Evolutionary conservation across 805 yeast species (phyloP).

Genomic region (Saccharomycopsis capsularis): DNA sequence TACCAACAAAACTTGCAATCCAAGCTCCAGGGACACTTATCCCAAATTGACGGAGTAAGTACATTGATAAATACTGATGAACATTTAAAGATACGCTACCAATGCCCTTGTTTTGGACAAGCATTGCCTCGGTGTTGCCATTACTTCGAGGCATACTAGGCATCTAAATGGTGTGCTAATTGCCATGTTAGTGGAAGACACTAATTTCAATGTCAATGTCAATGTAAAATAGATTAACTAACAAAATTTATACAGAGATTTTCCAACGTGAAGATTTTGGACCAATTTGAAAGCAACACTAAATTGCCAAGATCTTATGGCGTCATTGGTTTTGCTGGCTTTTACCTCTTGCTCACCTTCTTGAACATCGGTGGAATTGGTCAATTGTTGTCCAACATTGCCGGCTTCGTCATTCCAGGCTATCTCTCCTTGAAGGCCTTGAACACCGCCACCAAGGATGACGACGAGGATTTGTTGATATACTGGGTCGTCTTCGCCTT

Average conservation of each 20-base stretch:
- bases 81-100: no score
- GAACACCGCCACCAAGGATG: constrained; percentile 57
- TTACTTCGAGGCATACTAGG: neutral
- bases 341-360: constrained; percentile 74
- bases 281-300: constrained; percentile 37
- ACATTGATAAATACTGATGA: neutral
- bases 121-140: no score
- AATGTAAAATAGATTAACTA: constrained; percentile 2
- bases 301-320: constrained; percentile 80
- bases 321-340: constrained; percentile 52
- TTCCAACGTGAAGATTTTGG: constrained; percentile 30
- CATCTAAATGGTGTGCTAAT: no score
- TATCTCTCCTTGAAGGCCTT: constrained; percentile 82
- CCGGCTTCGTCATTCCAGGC: constrained; percentile 87
- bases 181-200: no score
- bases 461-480: constrained; percentile 84
- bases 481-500: constrained; percentile 98
- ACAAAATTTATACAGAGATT: constrained; percentile 23
- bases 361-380: constrained; percentile 93
- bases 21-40: constrained; percentile 19
- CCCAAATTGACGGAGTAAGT: constrained; percentile 23
- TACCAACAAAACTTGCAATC: constrained; percentile 10
- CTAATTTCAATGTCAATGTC: neutral
- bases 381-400: constrained; percentile 84
- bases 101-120: no score